Percentiles rank a stretch among this genome's conserved stretches.
Evolutionary conservation across 1,284 basidiomycete species (phyloP).

Genomic region (Vanrija pseudolonga): DNA sequence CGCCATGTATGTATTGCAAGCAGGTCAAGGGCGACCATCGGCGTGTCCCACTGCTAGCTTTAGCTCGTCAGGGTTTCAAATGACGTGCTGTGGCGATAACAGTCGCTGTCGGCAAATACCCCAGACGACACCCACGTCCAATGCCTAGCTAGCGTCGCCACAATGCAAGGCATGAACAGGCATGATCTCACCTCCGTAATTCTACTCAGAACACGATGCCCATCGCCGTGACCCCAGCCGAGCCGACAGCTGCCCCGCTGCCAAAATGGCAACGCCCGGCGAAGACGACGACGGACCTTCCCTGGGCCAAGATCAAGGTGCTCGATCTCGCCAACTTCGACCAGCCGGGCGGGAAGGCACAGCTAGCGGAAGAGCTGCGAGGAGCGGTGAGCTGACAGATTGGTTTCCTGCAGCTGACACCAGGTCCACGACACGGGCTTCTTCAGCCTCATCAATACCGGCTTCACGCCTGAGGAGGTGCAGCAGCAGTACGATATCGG

Average conservation of each 20-base stretch:
- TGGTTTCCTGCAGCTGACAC: not conserved
- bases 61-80: not conserved
- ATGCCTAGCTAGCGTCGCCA: not conserved
- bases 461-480: conserved; percentile 29
- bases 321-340: conserved; percentile 59
- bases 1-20: too few species aligned
- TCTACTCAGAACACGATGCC: not conserved
- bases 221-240: conserved; percentile 20
- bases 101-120: not conserved
- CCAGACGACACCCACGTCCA: too few species aligned
- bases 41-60: too few species aligned
- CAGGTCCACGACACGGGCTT: conserved; percentile 24
- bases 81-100: not conserved
- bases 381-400: not conserved
- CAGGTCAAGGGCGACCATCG: too few species aligned
- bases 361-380: conserved; percentile 45
- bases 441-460: conserved; percentile 27
- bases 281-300: conserved; percentile 31
- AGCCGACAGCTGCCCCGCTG: not conserved
- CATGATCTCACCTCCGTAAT: not conserved
- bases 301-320: conserved; percentile 63
- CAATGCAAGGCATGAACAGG: not conserved
- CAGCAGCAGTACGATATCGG: conserved; percentile 35
- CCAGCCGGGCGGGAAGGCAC: conserved; percentile 53
- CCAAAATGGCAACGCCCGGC: conserved; percentile 29